phyloP scores from a whole-genome alignment of 495 filamentous ascomycete genomes.

The Baudoinia panamericana region DNA sequence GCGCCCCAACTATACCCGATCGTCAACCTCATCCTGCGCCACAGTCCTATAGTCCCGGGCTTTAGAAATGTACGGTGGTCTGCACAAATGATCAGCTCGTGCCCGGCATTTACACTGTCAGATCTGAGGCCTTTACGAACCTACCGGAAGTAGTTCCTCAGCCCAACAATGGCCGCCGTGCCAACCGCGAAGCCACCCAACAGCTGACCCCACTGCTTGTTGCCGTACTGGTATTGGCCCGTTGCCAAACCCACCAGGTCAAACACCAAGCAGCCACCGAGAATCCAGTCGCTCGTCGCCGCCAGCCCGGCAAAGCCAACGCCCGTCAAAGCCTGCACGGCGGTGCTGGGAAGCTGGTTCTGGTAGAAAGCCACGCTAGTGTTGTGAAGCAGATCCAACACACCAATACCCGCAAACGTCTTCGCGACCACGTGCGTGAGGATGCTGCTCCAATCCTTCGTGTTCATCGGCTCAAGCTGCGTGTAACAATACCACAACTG shows the following conservation, averaged over 20 bases:
- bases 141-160: slow-evolving; percentile 37
- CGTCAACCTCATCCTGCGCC: slow-evolving; percentile 9
- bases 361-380: slow-evolving; percentile 38
- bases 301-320: slow-evolving; percentile 31
- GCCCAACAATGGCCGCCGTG: slow-evolving; percentile 36
- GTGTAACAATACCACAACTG: slow-evolving; percentile 38
- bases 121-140: slow-evolving; percentile 13
- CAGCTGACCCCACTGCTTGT: slow-evolving; percentile 31
- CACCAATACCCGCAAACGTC: slow-evolving; percentile 42
- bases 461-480: slow-evolving; percentile 34
- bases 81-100: neutral
- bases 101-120: too few species aligned
- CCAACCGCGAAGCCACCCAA: slow-evolving; percentile 36
- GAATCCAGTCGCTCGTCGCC: slow-evolving; percentile 36
- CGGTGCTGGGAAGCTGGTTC: slow-evolving; percentile 28
- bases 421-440: slow-evolving; percentile 40
- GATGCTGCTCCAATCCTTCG: slow-evolving; percentile 31
- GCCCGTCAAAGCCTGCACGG: slow-evolving; percentile 36
- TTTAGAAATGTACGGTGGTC: slow-evolving; percentile 7
- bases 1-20: too few species aligned
- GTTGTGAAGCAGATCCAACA: slow-evolving; percentile 41
- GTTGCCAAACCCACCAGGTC: slow-evolving; percentile 37
- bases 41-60: neutral
- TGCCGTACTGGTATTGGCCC: slow-evolving; percentile 31
- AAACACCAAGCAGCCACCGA: slow-evolving; percentile 41